phyloP scores from a whole-genome alignment of 2,329 filamentous ascomycete genomes.

The Penicillium sp. region DNA sequence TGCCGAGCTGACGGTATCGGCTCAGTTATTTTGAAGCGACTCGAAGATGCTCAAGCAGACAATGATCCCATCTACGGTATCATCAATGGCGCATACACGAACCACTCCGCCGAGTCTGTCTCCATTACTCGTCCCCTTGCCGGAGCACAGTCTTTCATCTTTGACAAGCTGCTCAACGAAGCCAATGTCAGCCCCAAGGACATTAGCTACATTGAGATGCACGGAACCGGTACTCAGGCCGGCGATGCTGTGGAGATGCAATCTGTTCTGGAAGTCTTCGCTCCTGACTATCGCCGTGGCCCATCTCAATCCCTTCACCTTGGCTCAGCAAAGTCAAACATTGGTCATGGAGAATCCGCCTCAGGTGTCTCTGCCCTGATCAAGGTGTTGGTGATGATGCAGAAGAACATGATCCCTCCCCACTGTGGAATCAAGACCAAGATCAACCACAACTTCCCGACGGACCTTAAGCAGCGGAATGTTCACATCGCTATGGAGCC shows the following conservation, averaged over 20 bases:
- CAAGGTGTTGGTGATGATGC: slow-evolving; percentile 42
- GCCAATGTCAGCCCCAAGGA: slow-evolving; percentile 74
- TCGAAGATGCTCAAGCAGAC: slow-evolving; percentile 74
- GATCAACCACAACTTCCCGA: slow-evolving; percentile 50
- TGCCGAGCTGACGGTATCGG: slow-evolving; percentile 76
- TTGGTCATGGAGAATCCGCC: slow-evolving; percentile 63
- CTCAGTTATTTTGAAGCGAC: slow-evolving; percentile 73
- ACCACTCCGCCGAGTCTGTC: slow-evolving; percentile 77
- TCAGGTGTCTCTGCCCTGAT: slow-evolving; percentile 50
- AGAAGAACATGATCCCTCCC: slow-evolving; percentile 32
- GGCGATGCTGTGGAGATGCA: slow-evolving; percentile 81
- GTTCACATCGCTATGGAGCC: slow-evolving; percentile 49
- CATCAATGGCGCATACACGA: slow-evolving; percentile 72
- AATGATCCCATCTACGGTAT: slow-evolving; percentile 70
- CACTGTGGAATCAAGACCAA: slow-evolving; percentile 40
- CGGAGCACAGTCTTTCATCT: slow-evolving; percentile 71
- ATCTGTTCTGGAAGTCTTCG: slow-evolving; percentile 67
- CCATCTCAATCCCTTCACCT: slow-evolving; percentile 55
- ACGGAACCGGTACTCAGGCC: slow-evolving; percentile 83
- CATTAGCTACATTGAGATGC: slow-evolving; percentile 83
- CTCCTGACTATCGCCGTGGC: slow-evolving; percentile 52
- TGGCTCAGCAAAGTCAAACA: slow-evolving; percentile 64
- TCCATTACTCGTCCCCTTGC: slow-evolving; percentile 84
- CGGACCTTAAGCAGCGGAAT: slow-evolving; percentile 44
- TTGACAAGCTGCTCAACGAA: slow-evolving; percentile 67